Percentiles rank a stretch among this genome's conserved stretches.
Evolutionary conservation across 1,284 basidiomycete genomes (phyloP).

Genomic region (Violaceomyces palustris): DNA sequence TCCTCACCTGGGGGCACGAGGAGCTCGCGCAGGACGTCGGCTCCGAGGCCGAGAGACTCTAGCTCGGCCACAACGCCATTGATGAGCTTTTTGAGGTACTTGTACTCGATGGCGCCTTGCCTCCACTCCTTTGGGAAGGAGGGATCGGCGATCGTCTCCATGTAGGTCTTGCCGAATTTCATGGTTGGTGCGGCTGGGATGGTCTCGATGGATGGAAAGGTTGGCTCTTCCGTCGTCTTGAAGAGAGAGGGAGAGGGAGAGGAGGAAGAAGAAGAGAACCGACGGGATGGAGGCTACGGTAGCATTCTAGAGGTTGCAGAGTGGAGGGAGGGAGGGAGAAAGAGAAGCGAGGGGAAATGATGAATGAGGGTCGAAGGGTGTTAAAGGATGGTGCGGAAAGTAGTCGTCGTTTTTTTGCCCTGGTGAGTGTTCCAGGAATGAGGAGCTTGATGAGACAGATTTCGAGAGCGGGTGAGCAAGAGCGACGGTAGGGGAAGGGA

Average conservation of each 20-base stretch:
- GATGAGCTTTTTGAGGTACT: slow-evolving; percentile 87
- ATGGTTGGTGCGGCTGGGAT: slow-evolving; percentile 55
- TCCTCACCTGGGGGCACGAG: slow-evolving; percentile 43
- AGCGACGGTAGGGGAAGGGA: no score
- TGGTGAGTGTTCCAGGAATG: no score
- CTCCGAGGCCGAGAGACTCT: slow-evolving; percentile 69
- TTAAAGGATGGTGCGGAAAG: no score
- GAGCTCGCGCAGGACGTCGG: slow-evolving; percentile 59
- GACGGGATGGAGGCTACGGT: no score
- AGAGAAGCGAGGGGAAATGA: no score
- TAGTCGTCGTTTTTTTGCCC: no score
- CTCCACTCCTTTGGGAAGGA: slow-evolving; percentile 70
- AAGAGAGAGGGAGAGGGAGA: neutral
- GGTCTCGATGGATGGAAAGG: neutral
- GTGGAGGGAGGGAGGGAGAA: no score
- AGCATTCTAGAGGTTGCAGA: no score
- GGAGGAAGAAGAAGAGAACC: no score
- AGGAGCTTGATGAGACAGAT: no score
- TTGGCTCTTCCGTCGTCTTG: neutral
- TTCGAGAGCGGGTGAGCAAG: no score
- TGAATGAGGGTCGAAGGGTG: no score
- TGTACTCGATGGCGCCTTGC: slow-evolving; percentile 77
- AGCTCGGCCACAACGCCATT: slow-evolving; percentile 80
- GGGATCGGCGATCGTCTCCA: slow-evolving; percentile 62
- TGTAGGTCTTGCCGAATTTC: slow-evolving; percentile 78